phyloP scores from a whole-genome alignment of 1,284 basidiomycete genomes.

The Caloboletus firmus region DNA sequence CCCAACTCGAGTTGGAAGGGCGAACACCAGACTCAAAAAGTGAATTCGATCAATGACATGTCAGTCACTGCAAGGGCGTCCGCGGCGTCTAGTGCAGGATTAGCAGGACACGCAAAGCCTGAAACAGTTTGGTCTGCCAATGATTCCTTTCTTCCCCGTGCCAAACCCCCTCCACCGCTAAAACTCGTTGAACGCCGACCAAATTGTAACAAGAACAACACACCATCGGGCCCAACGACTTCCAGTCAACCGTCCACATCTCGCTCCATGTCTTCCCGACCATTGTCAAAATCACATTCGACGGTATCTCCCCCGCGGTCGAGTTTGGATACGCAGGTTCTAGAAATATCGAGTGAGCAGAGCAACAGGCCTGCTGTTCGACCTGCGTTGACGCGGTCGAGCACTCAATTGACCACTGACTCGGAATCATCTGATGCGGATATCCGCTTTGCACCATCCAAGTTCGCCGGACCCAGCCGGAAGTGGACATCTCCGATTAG shows the following conservation, averaged over 20 bases:
- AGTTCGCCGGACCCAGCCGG: background rate
- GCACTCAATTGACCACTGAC: background rate
- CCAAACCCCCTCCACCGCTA: conserved; percentile 21
- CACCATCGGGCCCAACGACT: background rate
- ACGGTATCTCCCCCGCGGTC: background rate
- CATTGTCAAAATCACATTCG: background rate
- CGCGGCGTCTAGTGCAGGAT: background rate
- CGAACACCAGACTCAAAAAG: background rate
- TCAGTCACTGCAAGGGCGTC: background rate
- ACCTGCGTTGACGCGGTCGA: background rate
- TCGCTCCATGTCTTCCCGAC: background rate
- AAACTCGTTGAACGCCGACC: conserved; percentile 10
- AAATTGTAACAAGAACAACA: conserved; percentile 1
- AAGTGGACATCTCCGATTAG: conserved; percentile 25
- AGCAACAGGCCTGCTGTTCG: background rate
- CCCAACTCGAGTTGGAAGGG: background rate
- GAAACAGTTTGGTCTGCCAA: conserved; percentile 10
- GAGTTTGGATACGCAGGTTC: background rate
- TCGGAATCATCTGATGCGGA: conserved; percentile 8
- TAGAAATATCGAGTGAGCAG: background rate
- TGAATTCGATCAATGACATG: background rate
- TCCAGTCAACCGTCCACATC: background rate
- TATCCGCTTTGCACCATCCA: background rate
- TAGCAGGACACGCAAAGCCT: background rate
- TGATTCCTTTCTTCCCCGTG: conserved; percentile 26